phyloP scores from a whole-genome alignment of 176 grass and related monocot genomes.

The Puccinellia tenuiflora region DNA sequence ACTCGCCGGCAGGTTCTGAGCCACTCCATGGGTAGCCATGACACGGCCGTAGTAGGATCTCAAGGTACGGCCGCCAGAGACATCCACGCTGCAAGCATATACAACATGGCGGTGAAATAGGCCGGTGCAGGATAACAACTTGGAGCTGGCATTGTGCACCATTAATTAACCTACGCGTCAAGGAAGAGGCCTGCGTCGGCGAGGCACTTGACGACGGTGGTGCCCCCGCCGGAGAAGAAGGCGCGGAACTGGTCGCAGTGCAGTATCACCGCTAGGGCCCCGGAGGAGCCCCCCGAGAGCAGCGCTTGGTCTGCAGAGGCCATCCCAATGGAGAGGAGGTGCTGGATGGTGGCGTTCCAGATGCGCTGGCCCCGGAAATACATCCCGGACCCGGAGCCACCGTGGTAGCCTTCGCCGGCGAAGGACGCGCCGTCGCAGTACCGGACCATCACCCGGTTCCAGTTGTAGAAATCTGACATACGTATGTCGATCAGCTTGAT shows the following conservation, averaged over 20 bases:
- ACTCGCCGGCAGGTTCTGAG: constrained; percentile 47
- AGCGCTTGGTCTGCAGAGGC: constrained; percentile 42
- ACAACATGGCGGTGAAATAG: background rate
- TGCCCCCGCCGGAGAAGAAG: constrained; percentile 33
- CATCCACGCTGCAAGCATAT: constrained; percentile 39
- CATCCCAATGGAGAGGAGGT: constrained; percentile 81
- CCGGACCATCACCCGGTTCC: constrained; percentile 75
- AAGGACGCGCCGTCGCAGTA: constrained; percentile 95
- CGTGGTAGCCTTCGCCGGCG: constrained; percentile 59
- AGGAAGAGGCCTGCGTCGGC: constrained; percentile 84
- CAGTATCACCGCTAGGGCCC: constrained; percentile 53
- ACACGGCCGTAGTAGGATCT: constrained; percentile 47
- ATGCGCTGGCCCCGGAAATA: constrained; percentile 89
- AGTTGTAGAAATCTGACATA: constrained; percentile 78
- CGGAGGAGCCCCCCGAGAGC: constrained; percentile 70
- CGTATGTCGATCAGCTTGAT: background rate
- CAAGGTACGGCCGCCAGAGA: constrained; percentile 48
- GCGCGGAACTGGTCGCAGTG: constrained; percentile 79
- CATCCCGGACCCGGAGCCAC: constrained; percentile 14
- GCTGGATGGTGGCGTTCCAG: constrained; percentile 45
- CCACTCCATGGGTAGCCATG: constrained; percentile 49
- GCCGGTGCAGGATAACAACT: background rate
- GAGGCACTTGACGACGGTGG: constrained; percentile 78
- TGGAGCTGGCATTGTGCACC: background rate
- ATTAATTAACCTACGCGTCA: constrained; percentile 47